Evolutionary conservation across 2,329 filamentous ascomycete species (phyloP).

Genomic region (Aureobasidium melanogenum): DNA sequence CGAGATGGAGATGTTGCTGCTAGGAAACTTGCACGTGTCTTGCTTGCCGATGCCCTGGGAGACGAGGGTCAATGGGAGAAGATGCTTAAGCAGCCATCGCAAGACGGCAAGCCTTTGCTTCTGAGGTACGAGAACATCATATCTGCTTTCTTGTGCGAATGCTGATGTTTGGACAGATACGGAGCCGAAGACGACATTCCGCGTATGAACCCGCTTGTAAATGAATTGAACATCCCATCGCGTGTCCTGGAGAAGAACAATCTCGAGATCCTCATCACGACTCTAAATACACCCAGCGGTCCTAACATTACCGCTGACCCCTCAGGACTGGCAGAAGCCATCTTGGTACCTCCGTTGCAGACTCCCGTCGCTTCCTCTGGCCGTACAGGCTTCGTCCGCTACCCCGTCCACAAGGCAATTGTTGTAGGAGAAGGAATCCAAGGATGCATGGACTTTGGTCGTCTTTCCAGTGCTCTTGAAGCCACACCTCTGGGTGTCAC

Average conservation of each 20-base stretch:
- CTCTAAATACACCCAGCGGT: constrained; percentile 37
- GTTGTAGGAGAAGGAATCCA: constrained; percentile 64
- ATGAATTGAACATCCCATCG: constrained; percentile 56
- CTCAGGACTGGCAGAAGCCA: constrained; percentile 47
- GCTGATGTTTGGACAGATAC: constrained; percentile 35
- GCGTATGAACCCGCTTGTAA: constrained; percentile 44
- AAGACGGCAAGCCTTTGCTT: constrained; percentile 30
- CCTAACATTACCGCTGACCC: constrained; percentile 22
- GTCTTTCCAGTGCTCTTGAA: constrained; percentile 25
- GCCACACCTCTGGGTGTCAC: constrained; percentile 19
- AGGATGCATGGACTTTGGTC: constrained; percentile 50
- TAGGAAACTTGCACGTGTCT: constrained; percentile 56
- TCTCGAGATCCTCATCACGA: constrained; percentile 54
- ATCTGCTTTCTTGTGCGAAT: background rate
- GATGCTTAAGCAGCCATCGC: constrained; percentile 25
- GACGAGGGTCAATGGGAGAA: constrained; percentile 36
- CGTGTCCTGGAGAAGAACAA: constrained; percentile 52
- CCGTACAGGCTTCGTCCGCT: constrained; percentile 58
- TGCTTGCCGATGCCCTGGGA: constrained; percentile 38
- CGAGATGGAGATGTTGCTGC: constrained; percentile 39
- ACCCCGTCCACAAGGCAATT: constrained; percentile 76
- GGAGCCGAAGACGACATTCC: constrained; percentile 42
- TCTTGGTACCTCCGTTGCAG: constrained; percentile 67
- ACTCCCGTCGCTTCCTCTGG: constrained; percentile 57
- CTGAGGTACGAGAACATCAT: constrained; percentile 25